Base-by-base conservation (phyloP, 192 early-diverging fungal species). In the Umbelopsis isabellina region DNA sequence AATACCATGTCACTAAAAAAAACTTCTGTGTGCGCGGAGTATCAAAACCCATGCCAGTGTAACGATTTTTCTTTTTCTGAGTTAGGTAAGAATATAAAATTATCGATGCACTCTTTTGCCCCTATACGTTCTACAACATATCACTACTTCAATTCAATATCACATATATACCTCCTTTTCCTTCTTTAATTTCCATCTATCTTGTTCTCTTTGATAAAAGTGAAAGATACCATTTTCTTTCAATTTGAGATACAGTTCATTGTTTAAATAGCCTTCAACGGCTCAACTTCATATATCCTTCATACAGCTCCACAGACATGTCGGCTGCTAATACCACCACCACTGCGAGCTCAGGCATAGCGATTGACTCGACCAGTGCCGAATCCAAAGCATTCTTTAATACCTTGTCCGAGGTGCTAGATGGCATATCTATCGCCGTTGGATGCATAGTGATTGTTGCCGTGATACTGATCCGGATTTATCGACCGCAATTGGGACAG, bases 21-120 rank as follows among this genome's bases (percentile, higher is more conserved):
- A 41, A 41, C 5, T 9, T 10, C n/a, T 41, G 7, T 41, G 6
- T 41, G 10, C 37, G 37, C 37, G 37, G 37, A 41, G 37, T 41
- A 41, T 6, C 1, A 41, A 41, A 49, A 21, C 48, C 18, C 48
- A 49, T 49, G 48, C 48, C 18, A 52, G 55, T 33, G 55, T 61
- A 61, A 61, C 55, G 27, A 13, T 33, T 27, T 50, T 25, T 4
- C 25, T 13, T 16, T 22, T 61, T 61, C 55, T 61, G 55, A 61
- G 55, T 61, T 53, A 35, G 30, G 55, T 35, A 12, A 8, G 9
- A 52, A 52, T 16, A 18, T 18, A n/a, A 35, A 61, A 61, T 61
- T 61, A n/a, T 61, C 48, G 48, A 61, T 61, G 55, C 55, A 61
- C 55, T 49, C 48, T 21, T 30, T 41, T 52, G 51, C 55, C 55